Conservation (phyloP, 345 rosid species). For the Populus davidiana region DNA sequence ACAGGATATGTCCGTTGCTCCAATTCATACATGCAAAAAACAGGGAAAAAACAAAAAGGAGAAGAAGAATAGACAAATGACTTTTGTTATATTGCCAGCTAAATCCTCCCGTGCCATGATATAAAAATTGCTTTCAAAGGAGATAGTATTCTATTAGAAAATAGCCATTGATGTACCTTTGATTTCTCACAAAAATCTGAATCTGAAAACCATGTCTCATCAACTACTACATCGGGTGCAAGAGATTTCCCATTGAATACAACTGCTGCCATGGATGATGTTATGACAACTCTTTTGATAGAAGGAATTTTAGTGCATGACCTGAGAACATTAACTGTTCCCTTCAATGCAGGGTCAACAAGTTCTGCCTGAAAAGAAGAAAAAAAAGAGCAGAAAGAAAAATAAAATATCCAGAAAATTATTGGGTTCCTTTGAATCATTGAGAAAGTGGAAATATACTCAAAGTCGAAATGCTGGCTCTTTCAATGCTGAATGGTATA, state of each 20-base stretch:
- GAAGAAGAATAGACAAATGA: neutral
- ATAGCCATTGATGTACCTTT: neutral
- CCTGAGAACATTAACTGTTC: slow-evolving; percentile 7
- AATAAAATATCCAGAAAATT: neutral
- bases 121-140: neutral
- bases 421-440: no score
- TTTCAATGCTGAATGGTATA: no score
- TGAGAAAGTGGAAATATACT: no score
- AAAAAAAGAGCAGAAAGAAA: neutral
- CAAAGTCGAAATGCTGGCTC: no score
- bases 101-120: neutral
- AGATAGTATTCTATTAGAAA: neutral
- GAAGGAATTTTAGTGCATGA: neutral
- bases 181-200: neutral
- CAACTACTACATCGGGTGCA: neutral
- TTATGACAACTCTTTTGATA: slow-evolving; percentile 10
- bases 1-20: neutral
- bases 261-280: slow-evolving; percentile 7
- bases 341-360: slow-evolving; percentile 11
- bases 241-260: neutral
- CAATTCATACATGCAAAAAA: neutral
- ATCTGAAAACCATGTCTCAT: neutral
- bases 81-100: neutral
- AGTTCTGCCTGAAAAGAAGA: neutral
- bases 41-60: no score